These are phyloP conservation scores for Solanum hybrid DNA, from an alignment of 305 asterid species.

Conservation along the genomic window DNA sequence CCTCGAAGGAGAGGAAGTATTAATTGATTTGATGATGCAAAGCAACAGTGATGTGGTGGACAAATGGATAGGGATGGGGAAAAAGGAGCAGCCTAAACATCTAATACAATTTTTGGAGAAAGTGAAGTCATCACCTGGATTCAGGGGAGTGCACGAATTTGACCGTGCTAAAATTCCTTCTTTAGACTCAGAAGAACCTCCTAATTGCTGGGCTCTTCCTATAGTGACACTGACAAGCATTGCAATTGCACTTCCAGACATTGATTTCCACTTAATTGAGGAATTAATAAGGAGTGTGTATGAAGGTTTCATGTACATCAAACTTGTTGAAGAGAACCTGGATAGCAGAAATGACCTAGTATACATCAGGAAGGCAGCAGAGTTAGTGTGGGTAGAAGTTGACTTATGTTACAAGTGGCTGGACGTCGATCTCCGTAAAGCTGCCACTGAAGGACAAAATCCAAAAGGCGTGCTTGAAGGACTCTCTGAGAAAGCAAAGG, in stretches of 20 bases:
- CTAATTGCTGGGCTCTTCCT: slow-evolving; percentile 61
- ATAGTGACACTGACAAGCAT: slow-evolving; percentile 55
- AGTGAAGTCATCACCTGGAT: slow-evolving; percentile 31
- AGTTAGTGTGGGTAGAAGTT: slow-evolving; percentile 49
- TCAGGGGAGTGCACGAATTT: slow-evolving; percentile 48
- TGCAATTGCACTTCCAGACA: slow-evolving; percentile 42
- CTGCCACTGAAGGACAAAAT: slow-evolving; percentile 31
- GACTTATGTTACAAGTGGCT: slow-evolving; percentile 67
- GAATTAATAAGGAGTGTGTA: slow-evolving; percentile 36
- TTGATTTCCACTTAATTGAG: slow-evolving; percentile 20
- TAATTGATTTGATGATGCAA: slow-evolving; percentile 38
- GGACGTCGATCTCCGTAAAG: slow-evolving; percentile 45
- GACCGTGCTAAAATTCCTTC: slow-evolving; percentile 48
- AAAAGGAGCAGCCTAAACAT: slow-evolving; percentile 34
- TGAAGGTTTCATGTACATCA: slow-evolving; percentile 47
- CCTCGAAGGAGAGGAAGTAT: slow-evolving; percentile 51
- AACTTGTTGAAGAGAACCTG: slow-evolving; percentile 41
- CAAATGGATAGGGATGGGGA: slow-evolving; percentile 43
- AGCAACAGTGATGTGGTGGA: slow-evolving; percentile 30
- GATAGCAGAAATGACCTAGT: slow-evolving; percentile 27
- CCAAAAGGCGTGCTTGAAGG: slow-evolving; percentile 36
- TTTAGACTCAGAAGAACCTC: slow-evolving; percentile 43
- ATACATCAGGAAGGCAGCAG: slow-evolving; percentile 57
- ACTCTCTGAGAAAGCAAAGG: slow-evolving; percentile 48
- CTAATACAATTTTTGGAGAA: slow-evolving; percentile 38